Evolutionary conservation across 768 basidiomycete genomes (phyloP), one percentile per base, ranked within the genome.

Genomic region (Boletus subcaerulescens): DNA sequence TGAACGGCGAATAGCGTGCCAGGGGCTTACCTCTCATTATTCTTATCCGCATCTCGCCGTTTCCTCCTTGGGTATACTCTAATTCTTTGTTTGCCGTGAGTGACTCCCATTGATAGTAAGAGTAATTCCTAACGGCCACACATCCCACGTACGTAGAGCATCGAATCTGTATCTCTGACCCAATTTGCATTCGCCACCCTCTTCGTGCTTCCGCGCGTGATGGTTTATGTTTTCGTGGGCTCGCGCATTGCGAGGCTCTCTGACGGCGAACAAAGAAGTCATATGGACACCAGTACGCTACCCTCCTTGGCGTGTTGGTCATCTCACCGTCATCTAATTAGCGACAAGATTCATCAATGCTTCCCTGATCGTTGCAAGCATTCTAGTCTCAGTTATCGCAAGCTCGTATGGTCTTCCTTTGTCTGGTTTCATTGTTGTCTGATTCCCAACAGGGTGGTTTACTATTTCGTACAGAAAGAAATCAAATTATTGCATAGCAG

Each of bases 11-110:
- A 47, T 60, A 91, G 89, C 76, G 74, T 55, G 81, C 83, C 15
- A 89, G 87, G 68, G 92, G 92, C 17, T 73, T 93, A 17, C 86
- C 86, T n/a, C 74, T 93, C 22, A 89, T 94, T 39, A 80, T 91
- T 59, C 78, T 94, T 45, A 86, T 93, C 56, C 84, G 91, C 14
- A 68, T 90, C 20, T 91, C 89, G 4, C 85, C 92, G 5, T 82
- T 94, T 67, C 91, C 90, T 44, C 90, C 92, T 3, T 93, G 90
- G 88, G 87, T 88, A 0, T 94, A 92, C 63, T 83, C 86, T n/a
- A 93, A 91, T 55, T 75, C 85, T 0, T 74, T 93, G 18, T 91
- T 91, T 63, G 84, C 89, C 22, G 88, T 88, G 60, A 72, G 85
- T 76, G 35, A 57, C 48, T 45, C 14, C 24, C 10, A 24, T 51